phyloP scores from a whole-genome alignment of 1,139 yeast species.

The Suhomyces bokatorum region DNA sequence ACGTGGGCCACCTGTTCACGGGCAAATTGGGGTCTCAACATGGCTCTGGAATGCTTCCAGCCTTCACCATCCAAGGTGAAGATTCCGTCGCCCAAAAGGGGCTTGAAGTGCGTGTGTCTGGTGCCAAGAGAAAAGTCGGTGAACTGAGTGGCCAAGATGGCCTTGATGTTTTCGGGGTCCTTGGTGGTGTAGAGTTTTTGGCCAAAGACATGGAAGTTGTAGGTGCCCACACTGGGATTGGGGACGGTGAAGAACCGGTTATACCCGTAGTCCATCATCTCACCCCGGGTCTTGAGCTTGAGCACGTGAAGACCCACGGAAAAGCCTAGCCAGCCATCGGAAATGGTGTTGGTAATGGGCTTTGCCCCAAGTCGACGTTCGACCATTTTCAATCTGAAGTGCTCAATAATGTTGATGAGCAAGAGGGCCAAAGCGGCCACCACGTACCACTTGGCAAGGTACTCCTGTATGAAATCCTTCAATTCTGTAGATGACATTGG shows the following conservation, averaged over 20 bases:
- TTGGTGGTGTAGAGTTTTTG: constrained; percentile 17
- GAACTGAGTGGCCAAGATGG: constrained; percentile 46
- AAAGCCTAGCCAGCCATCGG: constrained; percentile 19
- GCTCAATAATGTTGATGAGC: neutral
- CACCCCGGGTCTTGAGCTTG: constrained; percentile 14
- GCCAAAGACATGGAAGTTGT: constrained; percentile 18
- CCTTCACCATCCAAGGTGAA: constrained; percentile 56
- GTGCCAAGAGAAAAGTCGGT: constrained; percentile 53
- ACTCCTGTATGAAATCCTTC: neutral
- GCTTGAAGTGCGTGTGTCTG: constrained; percentile 43
- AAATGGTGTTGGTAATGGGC: constrained; percentile 7
- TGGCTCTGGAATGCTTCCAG: constrained; percentile 59
- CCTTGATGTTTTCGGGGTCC: constrained; percentile 36
- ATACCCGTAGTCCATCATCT: constrained; percentile 13
- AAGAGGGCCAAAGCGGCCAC: constrained; percentile 3
- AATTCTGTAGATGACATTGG: neutral
- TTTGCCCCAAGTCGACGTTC: constrained; percentile 13
- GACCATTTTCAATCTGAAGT: constrained; percentile 2
- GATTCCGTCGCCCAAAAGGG: constrained; percentile 57
- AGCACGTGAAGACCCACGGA: constrained; percentile 8
- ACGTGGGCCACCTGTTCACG: constrained; percentile 57
- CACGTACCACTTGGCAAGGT: constrained; percentile 12
- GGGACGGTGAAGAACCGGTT: constrained; percentile 7
- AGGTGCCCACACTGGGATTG: constrained; percentile 15
- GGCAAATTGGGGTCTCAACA: constrained; percentile 61